phyloP scores from a whole-genome alignment of 2,329 filamentous ascomycete genomes.

The Alternaria arborescens region DNA sequence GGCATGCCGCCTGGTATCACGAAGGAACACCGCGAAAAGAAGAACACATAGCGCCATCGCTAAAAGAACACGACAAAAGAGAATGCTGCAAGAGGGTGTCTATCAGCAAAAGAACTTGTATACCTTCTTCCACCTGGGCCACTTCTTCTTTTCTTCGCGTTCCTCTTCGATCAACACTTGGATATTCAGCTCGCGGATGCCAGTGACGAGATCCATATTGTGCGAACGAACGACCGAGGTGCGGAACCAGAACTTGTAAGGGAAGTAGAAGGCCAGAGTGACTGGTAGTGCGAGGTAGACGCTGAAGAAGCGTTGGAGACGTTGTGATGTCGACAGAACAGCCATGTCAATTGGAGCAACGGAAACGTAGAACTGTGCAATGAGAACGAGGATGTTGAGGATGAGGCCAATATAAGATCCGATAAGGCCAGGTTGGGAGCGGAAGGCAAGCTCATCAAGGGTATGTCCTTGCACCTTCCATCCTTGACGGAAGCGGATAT shows the following conservation, averaged over 20 bases:
- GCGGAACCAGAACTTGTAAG: constrained; percentile 77
- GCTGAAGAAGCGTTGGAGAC: constrained; percentile 75
- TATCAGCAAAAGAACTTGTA: constrained; percentile 59
- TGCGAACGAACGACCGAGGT: constrained; percentile 72
- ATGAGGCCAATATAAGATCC: constrained; percentile 83
- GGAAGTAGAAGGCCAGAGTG: constrained; percentile 71
- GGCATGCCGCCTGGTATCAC: constrained; percentile 48
- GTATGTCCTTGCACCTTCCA: constrained; percentile 69
- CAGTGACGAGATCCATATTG: constrained; percentile 89
- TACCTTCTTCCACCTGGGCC: constrained; percentile 59
- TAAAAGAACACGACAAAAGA: constrained; percentile 17
- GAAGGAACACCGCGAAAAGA: constrained; percentile 24
- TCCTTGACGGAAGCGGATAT: constrained; percentile 69
- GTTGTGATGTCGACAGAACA: constrained; percentile 53
- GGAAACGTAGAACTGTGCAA: constrained; percentile 89
- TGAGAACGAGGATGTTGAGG: constrained; percentile 78
- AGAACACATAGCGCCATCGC: constrained; percentile 18
- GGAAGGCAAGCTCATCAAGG: constrained; percentile 82
- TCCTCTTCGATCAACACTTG: constrained; percentile 82
- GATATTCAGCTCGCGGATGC: constrained; percentile 84
- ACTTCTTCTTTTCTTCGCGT: constrained; percentile 70
- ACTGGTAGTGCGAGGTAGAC: constrained; percentile 76
- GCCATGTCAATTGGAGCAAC: constrained; percentile 74
- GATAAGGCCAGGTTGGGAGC: constrained; percentile 76
- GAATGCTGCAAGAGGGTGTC: not conserved